Base-by-base conservation (phyloP, 345 rosid genomes). In the Luvunga scandens region DNA sequence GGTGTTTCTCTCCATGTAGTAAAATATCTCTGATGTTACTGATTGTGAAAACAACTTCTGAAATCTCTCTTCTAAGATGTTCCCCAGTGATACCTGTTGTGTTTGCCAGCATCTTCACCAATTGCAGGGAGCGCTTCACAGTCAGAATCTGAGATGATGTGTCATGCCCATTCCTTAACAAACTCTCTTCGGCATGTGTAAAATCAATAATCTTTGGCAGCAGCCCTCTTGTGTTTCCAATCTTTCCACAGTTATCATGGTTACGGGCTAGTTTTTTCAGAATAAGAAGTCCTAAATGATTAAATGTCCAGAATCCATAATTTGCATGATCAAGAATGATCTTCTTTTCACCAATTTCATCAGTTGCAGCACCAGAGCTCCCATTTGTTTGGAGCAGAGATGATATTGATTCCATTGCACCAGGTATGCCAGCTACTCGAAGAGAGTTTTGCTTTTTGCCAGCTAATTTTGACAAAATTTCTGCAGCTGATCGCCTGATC, bases 351-450 rank as follows among this genome's bases (percentile, higher is more conserved):
- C 89, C 86, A 71, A 89, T 73, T 83, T 90, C 98, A 72, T 93
- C 98, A 0, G 97, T 88, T 39, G 90, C 84, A 45, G 77, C 82
- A 38, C 85, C 79, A 24, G 77, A 83, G 75, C 72, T 73, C 80
- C 98, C 81, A 12, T 78, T 87, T 22, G 74, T 89, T 79, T 92
- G 91, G 39, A 95, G 91, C 39, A 95, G 88, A 34, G 98, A 93
- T 42, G 98, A 93, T 71, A 95, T 93, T 8, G 98, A 95, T 81
- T 95, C 97, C 95, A 95, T 86, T 14, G 98, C 94, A 0, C 98
- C 98, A 16, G 97, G 89, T 72, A 93, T 92, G 69, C 95, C 97
- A 0, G 98, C 88, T 9, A 95, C 95, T 22, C 98, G 85, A 1
- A 95, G 84, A 9, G 95, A 87, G 81, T 92, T 93, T 48, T 93